Base-by-base conservation (phyloP, 2,329 filamentous ascomycete species). In the Drechslerella stenobrocha region DNA sequence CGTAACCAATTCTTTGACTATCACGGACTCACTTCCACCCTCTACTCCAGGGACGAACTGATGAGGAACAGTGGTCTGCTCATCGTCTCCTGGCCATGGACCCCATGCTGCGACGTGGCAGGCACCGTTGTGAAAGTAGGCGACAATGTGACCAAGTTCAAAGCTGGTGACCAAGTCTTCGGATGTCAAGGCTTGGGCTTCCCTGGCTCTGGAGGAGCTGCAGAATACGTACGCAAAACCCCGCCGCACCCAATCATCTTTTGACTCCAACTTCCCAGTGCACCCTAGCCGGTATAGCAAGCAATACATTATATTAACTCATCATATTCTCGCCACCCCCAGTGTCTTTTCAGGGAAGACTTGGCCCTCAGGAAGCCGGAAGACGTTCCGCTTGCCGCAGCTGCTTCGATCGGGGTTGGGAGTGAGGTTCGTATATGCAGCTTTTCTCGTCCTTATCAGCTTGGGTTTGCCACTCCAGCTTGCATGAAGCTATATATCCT, bases 151-250 rank as follows among this genome's bases (percentile, higher is more conserved):
- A 60, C 63, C 18, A 56, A 56, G 15, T 56, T 60, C 55, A 44
- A 67, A 30, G 50, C 42, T 22, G 63, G 63, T 24, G 63, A 67
- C 42, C 50, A 52, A 32, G 55, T 60, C 11, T 59, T 51, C 35
- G 63, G 63, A 26, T 60, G 48, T 35, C 63, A 45, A 34, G 63
- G 55, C 35, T 22, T 67, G 28, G 63, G 63, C 50, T 60, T 60
- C 30, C 45, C 50, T 15, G 63, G 63, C n/a, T 51, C 55, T 40
- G 63, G 63, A 28, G 63, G 63, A 1, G 63, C 63, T 22, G 63
- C 63, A 52, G 63, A 67, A 67, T 60, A 60, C 63, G 63, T 67
- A 67, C 37, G 37, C 9, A 67, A n/a, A n/a, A 55, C 61, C 28
- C 40, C 30, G 53, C 46, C 30, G 4, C 15, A 52, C 53, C 22